phyloP scores from a whole-genome alignment of 2,329 filamentous ascomycete species.

The Ceratocystis alfenasii region DNA sequence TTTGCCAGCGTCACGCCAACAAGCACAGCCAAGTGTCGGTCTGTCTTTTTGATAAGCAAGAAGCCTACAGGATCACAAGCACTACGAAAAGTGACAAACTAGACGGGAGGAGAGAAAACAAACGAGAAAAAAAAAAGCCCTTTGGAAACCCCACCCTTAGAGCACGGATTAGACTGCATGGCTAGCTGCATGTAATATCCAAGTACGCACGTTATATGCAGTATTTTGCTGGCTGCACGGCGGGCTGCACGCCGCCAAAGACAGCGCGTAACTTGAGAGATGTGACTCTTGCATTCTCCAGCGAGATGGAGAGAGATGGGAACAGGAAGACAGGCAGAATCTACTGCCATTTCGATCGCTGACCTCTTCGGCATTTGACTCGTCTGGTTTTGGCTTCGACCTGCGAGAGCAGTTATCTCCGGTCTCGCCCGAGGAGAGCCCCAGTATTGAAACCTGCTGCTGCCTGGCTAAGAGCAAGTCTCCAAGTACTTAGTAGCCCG shows the following conservation, averaged over 20 bases:
- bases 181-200: background rate
- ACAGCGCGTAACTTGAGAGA: background rate
- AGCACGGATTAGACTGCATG: background rate
- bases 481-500: too few relatives aligned
- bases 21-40: background rate
- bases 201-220: background rate
- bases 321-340: too few relatives aligned
- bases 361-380: too few relatives aligned
- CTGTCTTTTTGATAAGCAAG: background rate
- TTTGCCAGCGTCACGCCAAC: background rate
- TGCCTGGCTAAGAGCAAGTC: too few relatives aligned
- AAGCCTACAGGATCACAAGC: background rate
- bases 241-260: slow-evolving; percentile 7
- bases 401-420: too few relatives aligned
- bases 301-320: background rate
- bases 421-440: too few relatives aligned
- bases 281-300: background rate
- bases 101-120: background rate
- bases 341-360: too few relatives aligned
- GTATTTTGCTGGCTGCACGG: slow-evolving; percentile 1
- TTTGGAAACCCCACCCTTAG: background rate
- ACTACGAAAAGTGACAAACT: background rate
- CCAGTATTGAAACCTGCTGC: too few relatives aligned
- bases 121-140: background rate
- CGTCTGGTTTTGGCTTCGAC: too few relatives aligned